Conservation (phyloP, 257 asterid species). For the Solanum ossicruentum region DNA sequence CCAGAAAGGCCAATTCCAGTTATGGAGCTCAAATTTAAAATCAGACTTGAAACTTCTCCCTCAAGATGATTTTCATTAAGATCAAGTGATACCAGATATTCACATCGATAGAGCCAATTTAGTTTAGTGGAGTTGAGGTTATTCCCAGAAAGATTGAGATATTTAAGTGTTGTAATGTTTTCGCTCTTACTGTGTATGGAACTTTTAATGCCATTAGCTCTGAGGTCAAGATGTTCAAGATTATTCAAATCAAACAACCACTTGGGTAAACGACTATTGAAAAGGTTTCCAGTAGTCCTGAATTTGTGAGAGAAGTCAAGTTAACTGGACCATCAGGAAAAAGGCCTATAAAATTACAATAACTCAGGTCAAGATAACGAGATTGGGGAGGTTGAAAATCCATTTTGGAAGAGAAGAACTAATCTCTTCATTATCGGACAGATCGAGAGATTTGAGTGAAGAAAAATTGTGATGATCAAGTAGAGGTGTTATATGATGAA, state of each 20-base stretch:
- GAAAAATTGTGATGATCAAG: too few species aligned
- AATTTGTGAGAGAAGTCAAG: constrained; percentile 14
- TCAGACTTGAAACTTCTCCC: constrained; percentile 6
- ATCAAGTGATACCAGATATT: not conserved
- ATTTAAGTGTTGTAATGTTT: too few species aligned
- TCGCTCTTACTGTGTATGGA: too few species aligned
- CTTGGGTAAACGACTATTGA: constrained; percentile 25
- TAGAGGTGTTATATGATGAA: not conserved
- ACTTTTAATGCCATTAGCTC: too few species aligned
- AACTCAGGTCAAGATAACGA: constrained; percentile 2
- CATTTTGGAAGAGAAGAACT: not conserved
- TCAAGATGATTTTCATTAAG: not conserved
- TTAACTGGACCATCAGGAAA: constrained; percentile 31
- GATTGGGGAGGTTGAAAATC: not conserved
- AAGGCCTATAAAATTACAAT: constrained; percentile 23
- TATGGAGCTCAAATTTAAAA: constrained; percentile 16
- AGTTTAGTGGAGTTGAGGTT: constrained; percentile 12
- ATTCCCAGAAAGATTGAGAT: not conserved
- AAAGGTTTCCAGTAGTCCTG: constrained; percentile 10
- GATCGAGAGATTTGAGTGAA: too few species aligned
- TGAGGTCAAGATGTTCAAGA: too few species aligned
- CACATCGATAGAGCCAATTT: constrained; percentile 18
- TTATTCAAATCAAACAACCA: constrained; percentile 17
- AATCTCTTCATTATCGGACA: not conserved
- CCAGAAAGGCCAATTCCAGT: not conserved